Base-by-base conservation (phyloP, 2,329 filamentous ascomycete species). In the Aspergillus luchuensis region DNA sequence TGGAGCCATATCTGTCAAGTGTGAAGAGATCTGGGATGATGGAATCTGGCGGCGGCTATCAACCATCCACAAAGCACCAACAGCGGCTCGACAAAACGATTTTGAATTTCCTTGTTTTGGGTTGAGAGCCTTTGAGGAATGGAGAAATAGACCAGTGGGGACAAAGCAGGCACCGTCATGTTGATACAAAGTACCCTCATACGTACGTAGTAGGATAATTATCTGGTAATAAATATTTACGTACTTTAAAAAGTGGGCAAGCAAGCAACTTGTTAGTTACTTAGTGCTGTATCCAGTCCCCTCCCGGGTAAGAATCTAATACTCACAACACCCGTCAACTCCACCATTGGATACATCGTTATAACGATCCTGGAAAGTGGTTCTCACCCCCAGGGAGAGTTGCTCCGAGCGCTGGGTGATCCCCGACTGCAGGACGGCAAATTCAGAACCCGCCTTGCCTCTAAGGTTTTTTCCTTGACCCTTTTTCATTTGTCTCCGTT, bases 361-460 rank as follows among this genome's bases (percentile, higher is more conserved):
- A 41, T 25, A 41, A 55, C 41, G 52, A 43, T 28, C 23, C 52
- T 41, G 21, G 28, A 33, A 45, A 56, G 41, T 56, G 53, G 53
- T 43, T 41, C 28, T 19, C 38, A 41, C 23, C 21, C 45, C 45
- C 39, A 41, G 36, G n/a, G 36, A 51, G 45, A 36, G 11, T 13
- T 39, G 45, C 21, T 57, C 25, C 30, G 21, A 49, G 52, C 30
- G 43, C n/a, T 56, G 39, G 41, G 47, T 47, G 38, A 54, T 25
- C 33, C 33, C 25, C 13, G 38, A 51, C 36, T 62, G 59, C 59
- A 64, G 57, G 56, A 62, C 59, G 57, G 63, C 59, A 63, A 62
- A 60, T 51, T 62, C 59, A 54, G 45, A 50, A 28, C 45, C 49
- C 55, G 58, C 39, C 53, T 56, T 60, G 56, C 53, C 58, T 61